Conservation (phyloP, 768 basidiomycete species). For the Phaeotremella fagi region DNA sequence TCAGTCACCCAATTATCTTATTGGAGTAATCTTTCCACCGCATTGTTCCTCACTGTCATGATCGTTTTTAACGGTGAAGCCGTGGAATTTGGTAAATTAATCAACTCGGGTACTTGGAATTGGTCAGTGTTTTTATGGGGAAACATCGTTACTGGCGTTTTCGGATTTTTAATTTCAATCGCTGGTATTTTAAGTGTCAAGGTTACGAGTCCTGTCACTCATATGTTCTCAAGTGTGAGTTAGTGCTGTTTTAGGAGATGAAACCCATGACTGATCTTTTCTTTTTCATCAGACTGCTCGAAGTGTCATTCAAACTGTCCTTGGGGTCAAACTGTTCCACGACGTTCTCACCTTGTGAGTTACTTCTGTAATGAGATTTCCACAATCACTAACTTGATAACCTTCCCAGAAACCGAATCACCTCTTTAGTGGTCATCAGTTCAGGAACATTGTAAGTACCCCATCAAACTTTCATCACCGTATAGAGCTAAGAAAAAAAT, state of each 20-base stretch:
- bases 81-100: slow-evolving; percentile 50
- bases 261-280: neutral
- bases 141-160: slow-evolving; percentile 67
- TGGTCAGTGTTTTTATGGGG: slow-evolving; percentile 61
- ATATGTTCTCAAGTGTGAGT: slow-evolving; percentile 68
- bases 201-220: slow-evolving; percentile 91
- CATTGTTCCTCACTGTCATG: slow-evolving; percentile 61
- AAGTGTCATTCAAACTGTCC: slow-evolving; percentile 25
- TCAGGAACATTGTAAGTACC: slow-evolving; percentile 7
- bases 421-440: slow-evolving; percentile 25
- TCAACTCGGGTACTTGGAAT: slow-evolving; percentile 52
- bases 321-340: slow-evolving; percentile 23
- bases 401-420: slow-evolving; percentile 15
- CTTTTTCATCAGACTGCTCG: neutral
- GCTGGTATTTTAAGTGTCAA: slow-evolving; percentile 90
- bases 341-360: slow-evolving; percentile 27
- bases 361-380: neutral
- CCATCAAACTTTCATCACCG: neutral
- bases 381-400: neutral
- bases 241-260: too few species aligned
- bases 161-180: slow-evolving; percentile 91
- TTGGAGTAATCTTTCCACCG: slow-evolving; percentile 63
- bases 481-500: neutral
- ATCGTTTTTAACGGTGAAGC: slow-evolving; percentile 60
- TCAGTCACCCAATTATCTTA: slow-evolving; percentile 24